These are phyloP conservation scores for Colletotrichum sp. DNA, from an alignment of 2,329 filamentous ascomycete species.

Conservation along the genomic window DNA sequence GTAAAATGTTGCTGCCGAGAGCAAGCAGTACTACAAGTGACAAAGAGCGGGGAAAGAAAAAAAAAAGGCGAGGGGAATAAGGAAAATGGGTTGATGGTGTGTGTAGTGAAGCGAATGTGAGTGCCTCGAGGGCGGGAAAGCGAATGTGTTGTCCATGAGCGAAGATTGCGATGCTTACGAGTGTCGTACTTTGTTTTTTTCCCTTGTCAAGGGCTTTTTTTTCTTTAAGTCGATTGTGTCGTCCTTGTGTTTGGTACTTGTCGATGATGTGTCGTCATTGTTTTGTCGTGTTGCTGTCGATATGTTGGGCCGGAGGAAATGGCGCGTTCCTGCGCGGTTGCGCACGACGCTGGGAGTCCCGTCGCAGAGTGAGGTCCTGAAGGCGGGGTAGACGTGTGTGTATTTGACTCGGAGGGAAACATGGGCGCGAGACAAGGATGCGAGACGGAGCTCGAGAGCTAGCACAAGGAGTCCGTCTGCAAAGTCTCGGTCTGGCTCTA, in stretches of 20 bases:
- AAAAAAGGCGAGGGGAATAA: not conserved
- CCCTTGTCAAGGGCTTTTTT: not conserved
- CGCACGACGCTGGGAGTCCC: not conserved
- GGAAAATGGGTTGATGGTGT: not conserved
- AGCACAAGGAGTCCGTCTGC: not conserved
- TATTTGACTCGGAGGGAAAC: not conserved
- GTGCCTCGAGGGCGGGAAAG: not conserved
- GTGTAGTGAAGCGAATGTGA: slow-evolving; percentile 2
- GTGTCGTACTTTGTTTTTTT: not conserved
- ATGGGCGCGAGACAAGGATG: not conserved
- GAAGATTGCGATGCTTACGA: not conserved
- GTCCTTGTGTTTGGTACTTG: not conserved
- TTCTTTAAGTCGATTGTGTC: not conserved
- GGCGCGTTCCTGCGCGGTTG: not conserved
- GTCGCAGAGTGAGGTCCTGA: not conserved
- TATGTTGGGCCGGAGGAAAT: not conserved
- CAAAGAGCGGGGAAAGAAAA: not conserved
- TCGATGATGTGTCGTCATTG: not conserved
- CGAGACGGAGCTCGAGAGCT: not conserved
- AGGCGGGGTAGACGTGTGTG: not conserved
- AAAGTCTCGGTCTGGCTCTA: not conserved
- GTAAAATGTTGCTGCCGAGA: not conserved
- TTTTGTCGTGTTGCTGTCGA: not conserved
- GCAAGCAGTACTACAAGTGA: not conserved
- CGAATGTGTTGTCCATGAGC: not conserved